Evolutionary conservation across 2,329 filamentous ascomycete species (phyloP).

Genomic region (Trichoderma sp.): DNA sequence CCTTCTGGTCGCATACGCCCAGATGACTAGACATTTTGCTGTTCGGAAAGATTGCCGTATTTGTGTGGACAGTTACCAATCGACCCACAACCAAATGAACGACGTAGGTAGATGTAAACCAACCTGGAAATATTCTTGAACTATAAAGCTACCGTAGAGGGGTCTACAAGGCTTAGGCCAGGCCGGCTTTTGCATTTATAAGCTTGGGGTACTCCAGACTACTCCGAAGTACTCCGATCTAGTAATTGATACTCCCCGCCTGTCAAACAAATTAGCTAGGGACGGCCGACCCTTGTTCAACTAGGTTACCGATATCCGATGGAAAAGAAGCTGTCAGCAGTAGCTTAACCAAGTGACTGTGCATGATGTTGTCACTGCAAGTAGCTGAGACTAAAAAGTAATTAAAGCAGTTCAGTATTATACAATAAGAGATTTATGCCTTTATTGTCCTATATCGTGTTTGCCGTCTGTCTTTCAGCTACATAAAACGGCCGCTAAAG

Average conservation of each 20-base stretch:
- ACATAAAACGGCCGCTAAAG: neutral
- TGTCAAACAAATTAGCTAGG: neutral
- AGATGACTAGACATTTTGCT: neutral
- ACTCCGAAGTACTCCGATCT: neutral
- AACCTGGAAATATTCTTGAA: neutral
- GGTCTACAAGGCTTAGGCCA: neutral
- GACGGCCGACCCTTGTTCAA: neutral
- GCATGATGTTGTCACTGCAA: neutral
- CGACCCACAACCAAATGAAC: neutral
- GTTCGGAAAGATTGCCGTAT: neutral
- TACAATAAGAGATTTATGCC: neutral
- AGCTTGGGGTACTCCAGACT: neutral
- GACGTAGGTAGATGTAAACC: neutral
- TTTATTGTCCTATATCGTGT: neutral
- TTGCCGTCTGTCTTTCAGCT: neutral
- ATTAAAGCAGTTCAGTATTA: neutral
- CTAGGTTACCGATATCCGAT: neutral
- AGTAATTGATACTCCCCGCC: neutral
- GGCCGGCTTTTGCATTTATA: neutral
- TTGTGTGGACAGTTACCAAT: neutral
- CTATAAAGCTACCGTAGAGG: neutral
- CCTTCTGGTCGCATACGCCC: neutral
- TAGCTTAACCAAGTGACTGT: neutral
- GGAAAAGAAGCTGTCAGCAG: neutral
- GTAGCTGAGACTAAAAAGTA: neutral